phyloP scores from a whole-genome alignment of 208 protist genomes.

The Sergeia podlipaevii region DNA sequence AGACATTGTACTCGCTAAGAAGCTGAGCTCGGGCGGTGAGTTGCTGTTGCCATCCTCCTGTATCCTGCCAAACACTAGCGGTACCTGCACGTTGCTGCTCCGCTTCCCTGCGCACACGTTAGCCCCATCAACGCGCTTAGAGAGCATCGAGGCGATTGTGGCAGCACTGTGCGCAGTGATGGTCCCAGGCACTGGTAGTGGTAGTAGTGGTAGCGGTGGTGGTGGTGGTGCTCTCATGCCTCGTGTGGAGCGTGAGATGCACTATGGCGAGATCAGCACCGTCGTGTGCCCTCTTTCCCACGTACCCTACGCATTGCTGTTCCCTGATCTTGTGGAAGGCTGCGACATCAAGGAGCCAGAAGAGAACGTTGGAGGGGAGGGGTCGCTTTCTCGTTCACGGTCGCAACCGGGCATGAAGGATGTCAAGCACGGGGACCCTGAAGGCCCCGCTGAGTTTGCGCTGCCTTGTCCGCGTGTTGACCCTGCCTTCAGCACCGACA shows the following conservation, averaged over 20 bases:
- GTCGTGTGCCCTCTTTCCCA: background rate
- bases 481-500: too few species aligned
- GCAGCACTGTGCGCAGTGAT: conserved; percentile 63
- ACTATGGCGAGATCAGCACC: conserved; percentile 1
- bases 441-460: too few species aligned
- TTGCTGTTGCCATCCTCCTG: conserved; percentile 64
- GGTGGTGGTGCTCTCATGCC: background rate
- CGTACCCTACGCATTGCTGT: conserved; percentile 1
- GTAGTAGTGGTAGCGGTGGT: background rate
- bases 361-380: too few species aligned
- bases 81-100: conserved; percentile 58
- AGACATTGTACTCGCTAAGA: conserved; percentile 45
- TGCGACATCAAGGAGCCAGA: background rate
- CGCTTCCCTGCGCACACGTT: conserved; percentile 54
- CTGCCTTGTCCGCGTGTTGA: too few species aligned
- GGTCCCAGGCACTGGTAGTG: conserved; percentile 14
- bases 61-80: conserved; percentile 34
- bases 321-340: conserved; percentile 6
- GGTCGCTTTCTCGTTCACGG: too few species aligned
- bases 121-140: conserved; percentile 33
- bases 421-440: too few species aligned
- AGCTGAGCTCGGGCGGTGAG: conserved; percentile 55
- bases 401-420: too few species aligned
- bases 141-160: conserved; percentile 68
- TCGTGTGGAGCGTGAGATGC: too few species aligned